Evolutionary conservation across 2,329 filamentous ascomycete species (phyloP).

Genomic region (Lasiodiplodia gonubiensis): DNA sequence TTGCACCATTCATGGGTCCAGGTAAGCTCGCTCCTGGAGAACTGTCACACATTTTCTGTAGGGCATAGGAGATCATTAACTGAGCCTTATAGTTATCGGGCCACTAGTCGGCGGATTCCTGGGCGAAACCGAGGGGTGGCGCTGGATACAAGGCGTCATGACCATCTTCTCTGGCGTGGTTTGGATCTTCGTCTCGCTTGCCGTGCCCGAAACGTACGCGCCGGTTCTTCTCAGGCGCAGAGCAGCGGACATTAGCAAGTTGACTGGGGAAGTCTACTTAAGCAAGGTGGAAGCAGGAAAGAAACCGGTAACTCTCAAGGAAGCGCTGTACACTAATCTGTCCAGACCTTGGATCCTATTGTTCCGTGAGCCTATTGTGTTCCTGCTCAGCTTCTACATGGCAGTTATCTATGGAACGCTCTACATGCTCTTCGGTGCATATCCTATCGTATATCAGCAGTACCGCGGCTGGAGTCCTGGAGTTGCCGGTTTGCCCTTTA

Average conservation of each 20-base stretch:
- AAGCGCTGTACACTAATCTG: slow-evolving; percentile 62
- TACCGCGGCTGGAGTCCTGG: slow-evolving; percentile 46
- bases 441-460: slow-evolving; percentile 66
- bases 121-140: slow-evolving; percentile 41
- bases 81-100: slow-evolving; percentile 57
- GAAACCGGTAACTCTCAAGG: slow-evolving; percentile 49
- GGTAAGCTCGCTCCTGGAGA: slow-evolving; percentile 26
- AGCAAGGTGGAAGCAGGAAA: slow-evolving; percentile 45
- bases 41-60: slow-evolving; percentile 42
- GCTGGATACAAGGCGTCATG: slow-evolving; percentile 48
- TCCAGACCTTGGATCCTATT: slow-evolving; percentile 71
- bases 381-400: slow-evolving; percentile 69
- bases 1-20: slow-evolving; percentile 50
- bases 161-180: slow-evolving; percentile 44
- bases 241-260: slow-evolving; percentile 54
- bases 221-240: slow-evolving; percentile 59
- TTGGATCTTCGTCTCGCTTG: slow-evolving; percentile 41
- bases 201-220: slow-evolving; percentile 51
- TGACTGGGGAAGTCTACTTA: slow-evolving; percentile 59
- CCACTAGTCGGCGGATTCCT: slow-evolving; percentile 48
- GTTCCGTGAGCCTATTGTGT: slow-evolving; percentile 72
- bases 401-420: slow-evolving; percentile 62
- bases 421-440: slow-evolving; percentile 57
- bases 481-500: slow-evolving; percentile 57
- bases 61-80: slow-evolving; percentile 60